phyloP scores from a whole-genome alignment of 2,329 filamentous ascomycete species.

The Periconia sp. region DNA sequence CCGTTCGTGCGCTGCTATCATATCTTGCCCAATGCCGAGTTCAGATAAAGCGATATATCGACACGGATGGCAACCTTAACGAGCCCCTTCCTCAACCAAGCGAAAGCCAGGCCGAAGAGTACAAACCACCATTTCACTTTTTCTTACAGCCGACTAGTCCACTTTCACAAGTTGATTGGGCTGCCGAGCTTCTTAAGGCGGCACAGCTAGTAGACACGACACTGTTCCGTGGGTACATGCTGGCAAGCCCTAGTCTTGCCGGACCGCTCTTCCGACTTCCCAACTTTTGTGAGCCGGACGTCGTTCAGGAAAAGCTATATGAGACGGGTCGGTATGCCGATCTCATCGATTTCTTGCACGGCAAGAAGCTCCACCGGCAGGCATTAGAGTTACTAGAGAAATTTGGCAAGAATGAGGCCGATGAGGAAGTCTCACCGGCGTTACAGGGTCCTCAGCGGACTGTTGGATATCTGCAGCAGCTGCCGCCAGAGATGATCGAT shows the following conservation, averaged over 20 bases:
- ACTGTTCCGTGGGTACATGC: constrained; percentile 94
- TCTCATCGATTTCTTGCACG: constrained; percentile 95
- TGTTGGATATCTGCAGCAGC: constrained; percentile 85
- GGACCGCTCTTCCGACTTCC: constrained; percentile 91
- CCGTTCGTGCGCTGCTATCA: constrained; percentile 81
- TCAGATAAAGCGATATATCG: constrained; percentile 66
- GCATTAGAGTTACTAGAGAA: constrained; percentile 81
- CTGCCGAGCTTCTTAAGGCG: constrained; percentile 73
- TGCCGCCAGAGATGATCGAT: constrained; percentile 87
- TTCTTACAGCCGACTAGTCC: constrained; percentile 44
- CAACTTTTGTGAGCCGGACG: constrained; percentile 95
- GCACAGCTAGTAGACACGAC: constrained; percentile 92
- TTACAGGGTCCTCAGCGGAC: constrained; percentile 85
- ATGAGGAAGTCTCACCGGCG: constrained; percentile 54
- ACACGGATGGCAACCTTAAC: constrained; percentile 64
- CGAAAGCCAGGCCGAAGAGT: constrained; percentile 43
- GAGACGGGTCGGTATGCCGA: constrained; percentile 90
- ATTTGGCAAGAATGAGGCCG: constrained; percentile 69
- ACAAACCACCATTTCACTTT: constrained; percentile 51
- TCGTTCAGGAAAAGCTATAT: constrained; percentile 90
- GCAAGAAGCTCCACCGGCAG: constrained; percentile 89
- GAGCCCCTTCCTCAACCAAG: constrained; percentile 59
- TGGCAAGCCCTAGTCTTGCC: constrained; percentile 81
- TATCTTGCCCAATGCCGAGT: constrained; percentile 87
- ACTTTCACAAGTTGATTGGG: constrained; percentile 60